These are phyloP conservation scores for Cladophialophora bantiana DNA, from an alignment of 2,329 filamentous ascomycete genomes.

Conservation along the genomic window DNA sequence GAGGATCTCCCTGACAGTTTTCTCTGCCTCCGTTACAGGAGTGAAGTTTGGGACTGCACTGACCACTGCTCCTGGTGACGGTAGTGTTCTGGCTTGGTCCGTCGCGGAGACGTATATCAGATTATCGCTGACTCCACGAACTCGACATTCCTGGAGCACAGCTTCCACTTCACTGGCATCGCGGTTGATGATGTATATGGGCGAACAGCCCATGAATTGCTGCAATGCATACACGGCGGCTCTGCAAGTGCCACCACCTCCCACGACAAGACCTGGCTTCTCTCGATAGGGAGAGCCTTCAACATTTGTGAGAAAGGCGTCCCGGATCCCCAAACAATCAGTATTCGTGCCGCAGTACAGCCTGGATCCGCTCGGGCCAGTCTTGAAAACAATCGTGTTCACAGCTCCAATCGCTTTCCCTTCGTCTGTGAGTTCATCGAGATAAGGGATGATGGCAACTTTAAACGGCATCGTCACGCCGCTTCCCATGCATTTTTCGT, in stretches of 20 bases:
- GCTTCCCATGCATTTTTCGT: conserved; percentile 61
- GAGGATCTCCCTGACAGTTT: conserved; percentile 63
- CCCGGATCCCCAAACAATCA: conserved; percentile 78
- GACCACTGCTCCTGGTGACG: conserved; percentile 71
- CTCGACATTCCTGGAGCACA: conserved; percentile 69
- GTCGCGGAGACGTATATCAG: conserved; percentile 68
- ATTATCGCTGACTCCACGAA: conserved; percentile 65
- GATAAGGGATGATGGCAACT: conserved; percentile 73
- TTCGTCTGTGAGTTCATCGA: conserved; percentile 76
- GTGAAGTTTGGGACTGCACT: conserved; percentile 78
- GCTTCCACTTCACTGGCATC: conserved; percentile 71
- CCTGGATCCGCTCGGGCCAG: conserved; percentile 50
- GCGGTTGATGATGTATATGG: conserved; percentile 79
- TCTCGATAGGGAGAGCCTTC: conserved; percentile 58
- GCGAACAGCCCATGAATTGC: conserved; percentile 70
- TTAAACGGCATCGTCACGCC: conserved; percentile 85
- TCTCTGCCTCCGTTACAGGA: conserved; percentile 70
- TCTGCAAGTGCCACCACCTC: conserved; percentile 79
- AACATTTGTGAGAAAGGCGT: conserved; percentile 67
- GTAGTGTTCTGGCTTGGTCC: conserved; percentile 65
- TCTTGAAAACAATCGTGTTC: conserved; percentile 76
- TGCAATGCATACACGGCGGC: conserved; percentile 77
- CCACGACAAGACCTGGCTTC: conserved; percentile 74
- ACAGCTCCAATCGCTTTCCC: conserved; percentile 76
- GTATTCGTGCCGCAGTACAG: conserved; percentile 78